These are phyloP conservation scores for Lyophyllum atratum DNA, from an alignment of 768 basidiomycete genomes.

Conservation along the genomic window DNA sequence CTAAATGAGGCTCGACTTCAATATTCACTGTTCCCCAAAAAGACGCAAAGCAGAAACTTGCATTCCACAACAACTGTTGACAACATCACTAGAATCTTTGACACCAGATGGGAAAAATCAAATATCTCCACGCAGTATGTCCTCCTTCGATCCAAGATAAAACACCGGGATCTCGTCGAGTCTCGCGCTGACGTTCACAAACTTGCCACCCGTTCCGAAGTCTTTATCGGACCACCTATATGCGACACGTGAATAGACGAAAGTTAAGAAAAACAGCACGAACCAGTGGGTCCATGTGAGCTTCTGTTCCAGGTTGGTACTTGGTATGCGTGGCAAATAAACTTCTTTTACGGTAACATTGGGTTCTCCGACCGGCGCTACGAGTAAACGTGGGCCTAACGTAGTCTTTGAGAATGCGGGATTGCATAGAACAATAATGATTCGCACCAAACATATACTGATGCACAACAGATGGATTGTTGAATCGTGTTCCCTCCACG, in stretches of 20 bases:
- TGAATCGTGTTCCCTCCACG: constrained; percentile 24
- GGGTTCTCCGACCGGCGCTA: constrained; percentile 33
- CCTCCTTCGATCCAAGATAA: constrained; percentile 29
- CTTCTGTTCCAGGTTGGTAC: constrained; percentile 9
- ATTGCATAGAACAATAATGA: background rate
- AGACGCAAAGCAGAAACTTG: too few species aligned
- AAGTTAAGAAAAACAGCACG: background rate
- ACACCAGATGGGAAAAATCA: background rate
- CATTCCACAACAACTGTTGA: too few species aligned
- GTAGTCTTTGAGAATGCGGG: background rate
- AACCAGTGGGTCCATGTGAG: constrained; percentile 35
- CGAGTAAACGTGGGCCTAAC: constrained; percentile 29
- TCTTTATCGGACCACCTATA: constrained; percentile 34
- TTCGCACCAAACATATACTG: constrained; percentile 36
- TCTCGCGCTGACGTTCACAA: constrained; percentile 29
- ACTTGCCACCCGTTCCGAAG: constrained; percentile 28
- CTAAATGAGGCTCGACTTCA: too few species aligned
- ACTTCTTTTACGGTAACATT: constrained; percentile 29
- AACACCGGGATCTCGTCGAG: constrained; percentile 36
- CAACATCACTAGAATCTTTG: too few species aligned
- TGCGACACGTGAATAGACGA: background rate
- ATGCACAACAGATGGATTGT: constrained; percentile 30
- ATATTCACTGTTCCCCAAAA: too few species aligned
- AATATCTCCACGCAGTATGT: constrained; percentile 29
- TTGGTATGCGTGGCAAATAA: constrained; percentile 27